Base-by-base conservation (phyloP, 1,139 yeast genomes). In the Saccharomyces hybrid region DNA sequence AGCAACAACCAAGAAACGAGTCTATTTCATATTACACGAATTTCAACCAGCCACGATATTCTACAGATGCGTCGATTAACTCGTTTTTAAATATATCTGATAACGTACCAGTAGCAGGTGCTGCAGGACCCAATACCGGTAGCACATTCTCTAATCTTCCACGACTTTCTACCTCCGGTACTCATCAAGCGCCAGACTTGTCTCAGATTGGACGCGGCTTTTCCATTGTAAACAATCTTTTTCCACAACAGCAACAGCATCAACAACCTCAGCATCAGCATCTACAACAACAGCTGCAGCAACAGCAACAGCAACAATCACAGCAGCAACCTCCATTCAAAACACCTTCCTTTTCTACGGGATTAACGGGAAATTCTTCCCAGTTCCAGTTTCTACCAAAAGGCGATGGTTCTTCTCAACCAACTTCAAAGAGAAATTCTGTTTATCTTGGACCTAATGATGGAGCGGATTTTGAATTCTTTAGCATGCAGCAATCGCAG, bases 141-240 rank as follows among this genome's bases (percentile, higher is more conserved):
- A n/a, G 44, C 27, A 11, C 47, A 9, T 23, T 25, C 20, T 26
- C 54, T 7, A 34, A 30, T 25, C 23, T 42, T 30, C 38, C 25
- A 25, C 34, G 46, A 14, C 27, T 27, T 2, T n/a, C 30, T 20
- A 25, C 48, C 25, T 44, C 50, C 48, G 16, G 58, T 51, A 26
- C 54, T 51, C 41, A 52, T 31, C 56, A 52, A 52, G 51, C 58
- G 52, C 53, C 56, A 32, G 63, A 63, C 49, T 49, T 60, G 34
- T 57, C 60, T 44, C 61, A 59, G 50, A 57, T 62, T 48, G 73
- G 73, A 1, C 61, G 76, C 50, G 76, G 77, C 2, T 64, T 67
- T 54, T 72, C 75, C 4, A 68, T 73, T 9, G 68, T 73, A 13
- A 73, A 71, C 57, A 68, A 65, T 32, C 57, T 63, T 46, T 66